Evolutionary conservation across 129 eudicot genomes (phyloP), one percentile per base, ranked within the genome.

Genomic region (Escallonia herrerae): DNA sequence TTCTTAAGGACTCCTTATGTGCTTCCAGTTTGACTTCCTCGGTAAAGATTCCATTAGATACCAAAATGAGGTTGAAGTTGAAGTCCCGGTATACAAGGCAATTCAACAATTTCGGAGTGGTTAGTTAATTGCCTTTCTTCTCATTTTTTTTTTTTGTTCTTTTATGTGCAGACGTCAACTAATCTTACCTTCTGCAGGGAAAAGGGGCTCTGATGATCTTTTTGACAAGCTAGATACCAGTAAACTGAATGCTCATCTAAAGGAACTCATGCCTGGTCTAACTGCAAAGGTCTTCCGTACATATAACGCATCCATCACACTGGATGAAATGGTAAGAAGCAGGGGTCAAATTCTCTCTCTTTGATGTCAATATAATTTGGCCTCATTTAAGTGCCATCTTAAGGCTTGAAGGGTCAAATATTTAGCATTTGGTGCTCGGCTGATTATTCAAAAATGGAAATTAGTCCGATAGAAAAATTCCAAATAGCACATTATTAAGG

Each of bases 211-310:
- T 54, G 99, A 93, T 58, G 91, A 86, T 76, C 89, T 93, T 44
- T 93, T 93, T 68, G 96, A 93, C 72, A 65, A 68, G 82, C 83
- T 93, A 67, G 99, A 93, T 68, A 93, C 99, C 37, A 81, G 90
- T 74, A 93, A 89, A 74, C 59, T 93, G 51, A 93, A 93, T 84
- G 90, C 90, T 58, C 99, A 93, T 81, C 71, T 93, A 46, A 93
- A 93, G 79, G 99, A 76, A 63, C 77, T 93, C 69, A 89, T 93
- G 99, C 99, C 99, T 76, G 99, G 96, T 50, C 96, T 93, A 56
- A 88, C 98, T 4, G 98, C 98, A 22, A 93, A 93, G 77, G 98
- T 89, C 55, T 93, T 93, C 72, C 98, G 98, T 89, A 93, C 98
- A 70, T 93, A 82, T 76, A 93, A 93, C 40, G 98, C 98, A 57